Base-by-base conservation (phyloP, 805 yeast species). In the Hanseniaspora lachancei region DNA sequence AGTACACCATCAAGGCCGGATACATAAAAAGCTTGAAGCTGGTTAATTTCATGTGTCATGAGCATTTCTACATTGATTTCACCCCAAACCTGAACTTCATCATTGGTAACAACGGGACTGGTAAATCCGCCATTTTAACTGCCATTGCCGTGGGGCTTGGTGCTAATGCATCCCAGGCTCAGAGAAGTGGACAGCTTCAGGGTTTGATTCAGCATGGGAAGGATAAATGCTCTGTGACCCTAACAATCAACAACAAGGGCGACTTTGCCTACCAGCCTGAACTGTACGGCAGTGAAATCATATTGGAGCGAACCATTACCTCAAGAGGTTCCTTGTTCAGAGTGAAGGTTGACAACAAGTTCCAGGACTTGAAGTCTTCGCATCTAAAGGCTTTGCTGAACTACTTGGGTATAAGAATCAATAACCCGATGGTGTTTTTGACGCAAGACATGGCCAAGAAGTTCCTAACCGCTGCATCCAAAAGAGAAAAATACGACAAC, bases 371-470 rank as follows among this genome's bases (percentile, higher is more conserved):
- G 16, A 84, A 82, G 62, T 83, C 81, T 58, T 72, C 74, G 34
- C 84, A 81, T 15, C 68, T 93, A 34, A 87, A 80, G 60, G 77
- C 76, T 5, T 82, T 93, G 2, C 69, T 89, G 48, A 81, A 78
- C 60, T 77, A 76, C 59, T 88, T 83, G 64, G 81, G 84, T 47
- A 82, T 91, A 44, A 82, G 86, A 6, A 83, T 93, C 27, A 89
- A 82, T 62, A 93, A 93, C 62, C 96, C 97, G 6, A 79, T 93
- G 78, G 86, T 95, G 1, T 86, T 93, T 63, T 73, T 93, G 50
- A 87, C 95, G 0, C 99, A 93, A 67, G 97, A 93, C 62, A 86
- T 83, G 58, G 97, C 99, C 1, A 79, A 95, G 61, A 84, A 89
- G 16, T 93, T 93, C 64, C 70, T 93, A 59, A 84, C 95, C 0